Base-by-base conservation (phyloP, 1,284 basidiomycete species). In the Xerocomus cyaneibrunnescens region DNA sequence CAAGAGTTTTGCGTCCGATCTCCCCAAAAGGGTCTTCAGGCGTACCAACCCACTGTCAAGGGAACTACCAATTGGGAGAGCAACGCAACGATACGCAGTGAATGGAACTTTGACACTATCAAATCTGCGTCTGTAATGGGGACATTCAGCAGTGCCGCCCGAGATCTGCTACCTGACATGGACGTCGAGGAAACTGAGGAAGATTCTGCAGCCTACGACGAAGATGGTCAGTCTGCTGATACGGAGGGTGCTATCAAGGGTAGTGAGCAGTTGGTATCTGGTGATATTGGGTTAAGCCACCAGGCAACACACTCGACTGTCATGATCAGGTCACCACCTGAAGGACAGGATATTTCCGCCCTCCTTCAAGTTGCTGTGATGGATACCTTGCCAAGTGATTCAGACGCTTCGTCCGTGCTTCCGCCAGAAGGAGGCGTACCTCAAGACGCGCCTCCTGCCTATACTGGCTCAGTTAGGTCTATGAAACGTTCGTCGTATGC, bases 101-200 rank as follows among this genome's bases (percentile, higher is more conserved):
- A 94, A 57, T 98, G 94, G 95, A 92, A 92, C 68, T 99, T 98
- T 70, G 94, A 97, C 60, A 98, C 93, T 1, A 76, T 96, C 60
- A 85, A 81, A 57, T 81, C 85, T 30, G 78, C 83, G 12, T 80
- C 84, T 23, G 83, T 81, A 16, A 84, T 89, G 83, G 87, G 87
- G 43, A 85, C 86, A 3, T 81, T 84, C 66, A 80, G 79, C 51
- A 85, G 77, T 55, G 83, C 84, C 75, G 76, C 82, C 7, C 81
- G 77, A 59, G 87, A 87, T 60, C 70, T 87, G 10, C 75, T 80
- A 68, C 78, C 77, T 16, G 83, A 76, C 30, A 81, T 81, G 75
- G 76, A 77, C 13, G 76, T 77, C 45, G 71, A 81, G 44, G 73
- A 72, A n/a, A 72, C 76, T 13, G 74, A 73, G 16, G 74, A 79